phyloP scores from a whole-genome alignment of 2,329 filamentous ascomycete species.

The Colletotrichum coccodes region DNA sequence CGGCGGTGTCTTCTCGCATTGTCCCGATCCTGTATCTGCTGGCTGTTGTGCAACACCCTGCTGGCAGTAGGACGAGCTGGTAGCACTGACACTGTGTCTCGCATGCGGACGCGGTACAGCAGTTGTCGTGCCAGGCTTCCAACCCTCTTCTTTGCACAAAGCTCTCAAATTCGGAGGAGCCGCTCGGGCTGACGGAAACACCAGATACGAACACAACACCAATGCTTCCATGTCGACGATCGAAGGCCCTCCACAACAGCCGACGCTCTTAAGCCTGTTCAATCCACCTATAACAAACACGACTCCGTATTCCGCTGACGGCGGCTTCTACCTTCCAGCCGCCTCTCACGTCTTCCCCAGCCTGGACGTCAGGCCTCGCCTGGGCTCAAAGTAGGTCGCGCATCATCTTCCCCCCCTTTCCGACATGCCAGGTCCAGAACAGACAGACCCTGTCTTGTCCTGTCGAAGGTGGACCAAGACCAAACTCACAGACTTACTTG shows the following conservation, averaged over 20 bases:
- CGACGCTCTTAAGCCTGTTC: slow-evolving; percentile 63
- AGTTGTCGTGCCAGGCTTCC: slow-evolving; percentile 45
- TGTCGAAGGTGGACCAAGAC: slow-evolving; percentile 27
- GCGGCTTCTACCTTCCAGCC: slow-evolving; percentile 58
- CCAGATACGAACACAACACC: slow-evolving; percentile 66
- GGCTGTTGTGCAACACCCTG: slow-evolving; percentile 54
- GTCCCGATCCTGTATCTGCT: slow-evolving; percentile 52
- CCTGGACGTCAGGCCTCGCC: slow-evolving; percentile 64
- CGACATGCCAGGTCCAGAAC: slow-evolving; percentile 18
- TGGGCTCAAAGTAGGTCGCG: slow-evolving; percentile 64
- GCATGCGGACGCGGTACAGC: slow-evolving; percentile 49
- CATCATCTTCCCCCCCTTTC: slow-evolving; percentile 23
- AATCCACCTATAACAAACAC: slow-evolving; percentile 59
- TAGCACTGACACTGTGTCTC: slow-evolving; percentile 43
- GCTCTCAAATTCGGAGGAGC: slow-evolving; percentile 10
- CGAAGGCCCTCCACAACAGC: slow-evolving; percentile 61
- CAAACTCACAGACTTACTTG: slow-evolving; percentile 46
- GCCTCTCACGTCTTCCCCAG: slow-evolving; percentile 56
- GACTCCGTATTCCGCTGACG: slow-evolving; percentile 61
- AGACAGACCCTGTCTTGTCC: slow-evolving; percentile 16
- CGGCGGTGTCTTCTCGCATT: slow-evolving; percentile 44
- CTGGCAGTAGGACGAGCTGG: slow-evolving; percentile 56
- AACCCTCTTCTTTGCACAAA: slow-evolving; percentile 37
- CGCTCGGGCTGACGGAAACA: slow-evolving; percentile 39
- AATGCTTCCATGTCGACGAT: slow-evolving; percentile 62